Evolutionary conservation across 441 rosid genomes (phyloP), one percentile per base, ranked within the genome.

Genomic region (Gossypium schwendimanii): DNA sequence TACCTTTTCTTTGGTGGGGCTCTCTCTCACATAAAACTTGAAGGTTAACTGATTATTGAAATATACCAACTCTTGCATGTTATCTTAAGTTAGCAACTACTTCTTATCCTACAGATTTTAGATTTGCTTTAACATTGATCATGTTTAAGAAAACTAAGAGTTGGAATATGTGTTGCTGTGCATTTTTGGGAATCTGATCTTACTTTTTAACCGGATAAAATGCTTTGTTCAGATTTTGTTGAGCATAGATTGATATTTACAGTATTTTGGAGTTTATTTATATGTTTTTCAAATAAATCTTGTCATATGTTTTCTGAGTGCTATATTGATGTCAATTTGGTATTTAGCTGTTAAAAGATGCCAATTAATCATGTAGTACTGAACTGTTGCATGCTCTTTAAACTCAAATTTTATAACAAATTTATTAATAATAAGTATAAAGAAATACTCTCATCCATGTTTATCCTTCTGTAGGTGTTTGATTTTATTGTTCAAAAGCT

Each of bases 401-500:
- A 23, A 24, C 72, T 63, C 72, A 71, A 69, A 63, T 28, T 76
- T 73, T 18, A 67, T 45, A 53, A 44, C 68, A 3, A 54, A 71
- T 57, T 73, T 57, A 72, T 47, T 70, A 72, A 65, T 67, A 70
- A 33, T 49, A 17, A 72, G 78, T 4, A 3, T 33, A 53, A 9
- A 69, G 59, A 15, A 50, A 67, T 50, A 11, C 11, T 14, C 23
- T 24, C 60, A 70, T 18, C 21, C 14, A 10, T 71, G 53, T 39
- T 64, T 49, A 15, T 71, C 44, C 63, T 75, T 75, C 66, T 74
- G 33, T 81, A 96, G 99, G 96, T 92, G 65, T 96, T 90, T 88
- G 99, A 96, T 74, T 93, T 96, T 86, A 89, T 93, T 72, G 96
- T 93, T 80, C 99, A 93, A 86, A 96, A 96, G 86, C 99, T 96